Base-by-base conservation (phyloP, 768 basidiomycete genomes). In the Daedaleopsis nitida region DNA sequence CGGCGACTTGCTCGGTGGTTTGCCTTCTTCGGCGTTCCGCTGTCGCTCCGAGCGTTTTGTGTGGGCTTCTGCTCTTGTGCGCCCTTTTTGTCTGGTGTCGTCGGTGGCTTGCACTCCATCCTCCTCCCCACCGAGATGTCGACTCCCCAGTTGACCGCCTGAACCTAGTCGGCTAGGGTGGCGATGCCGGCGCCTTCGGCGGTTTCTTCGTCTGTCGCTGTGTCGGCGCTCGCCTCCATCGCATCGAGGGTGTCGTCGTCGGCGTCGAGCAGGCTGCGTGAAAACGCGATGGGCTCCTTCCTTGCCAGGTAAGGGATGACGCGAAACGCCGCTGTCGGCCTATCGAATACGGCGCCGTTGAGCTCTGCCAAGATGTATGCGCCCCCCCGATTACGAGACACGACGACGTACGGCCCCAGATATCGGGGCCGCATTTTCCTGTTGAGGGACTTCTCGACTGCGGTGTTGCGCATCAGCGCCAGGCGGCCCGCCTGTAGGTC, bases 381-480 rank as follows among this genome's bases (percentile, higher is more conserved):
- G 2, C 64, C 69, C 16, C 67, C 65, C 3, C 35, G 21, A 49
- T 56, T 67, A 3, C 55, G 16, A 0, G 7, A 16, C 3, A 73
- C n/a, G 7, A 72, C 62, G 8, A 72, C 50, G 34, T 65, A 57
- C 3, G 65, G 70, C 10, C 72, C 67, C 0, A 69, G 19, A 34
- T 69, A 73, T 0, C 58, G 53, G 0, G 69, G 69, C 38, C 68
- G 66, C 6, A 53, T 57, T 34, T 72, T 73, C 10, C 58, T 21
- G 52, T 68, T 64, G 0, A 70, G 43, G 16, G 63, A 55, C 16
- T 62, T 62, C 32, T 71, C 65, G 24, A 70, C 61, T 12, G 52
- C 47, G 11, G 65, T 70, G 55, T 74, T 73, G 1, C 66, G 52
- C 0, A 74, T 58, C 0, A 74, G 63, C 0, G 73, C 68, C 0